Evolutionary conservation across 202 grass and related monocot genomes (phyloP), one percentile per base, ranked within the genome.

Genomic region (Brachypodium distachyon): DNA sequence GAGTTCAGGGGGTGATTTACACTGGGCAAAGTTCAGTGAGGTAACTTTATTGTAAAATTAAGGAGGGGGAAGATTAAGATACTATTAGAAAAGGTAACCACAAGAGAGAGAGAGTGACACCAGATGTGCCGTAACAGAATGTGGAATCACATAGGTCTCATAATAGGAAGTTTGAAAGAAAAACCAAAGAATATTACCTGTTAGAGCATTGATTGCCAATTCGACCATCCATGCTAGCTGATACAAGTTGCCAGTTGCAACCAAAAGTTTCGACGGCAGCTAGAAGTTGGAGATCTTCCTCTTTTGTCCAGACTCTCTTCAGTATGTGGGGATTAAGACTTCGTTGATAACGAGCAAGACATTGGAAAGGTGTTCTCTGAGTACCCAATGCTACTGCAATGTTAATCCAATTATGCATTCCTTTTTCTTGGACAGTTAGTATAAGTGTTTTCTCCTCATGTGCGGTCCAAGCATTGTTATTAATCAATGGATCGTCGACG

Each of bases 261-360:
- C 95, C 95, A 72, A 86, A 94, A 66, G 77, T 78, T 40, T 92
- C 82, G 50, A 97, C 82, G 47, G 86, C 84, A 49, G 67, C 73
- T 84, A 81, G 12, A 72, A 97, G 95, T 77, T 70, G 80, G 59
- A 83, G 54, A 70, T 97, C 95, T 85, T 97, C 91, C 70, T 94
- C 87, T 84, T 86, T 82, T 72, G 89, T 92, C 91, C 95, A 97
- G 50, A 76, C 60, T 80, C 87, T 87, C 38, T 97, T 97, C 61
- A 97, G 31, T 73, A 97, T 97, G 82, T 90, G 82, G 83, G 91
- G 91, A 89, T 97, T 97, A 72, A 97, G 88, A 85, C 95, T 97
- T 70, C 95, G 79, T 65, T 97, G 95, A 52, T 97, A 97, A 67
- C 84, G 95, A 84, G 69, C 82, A 77, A 97, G 74, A 79, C 95